Percentiles rank a stretch among this genome's conserved stretches.
phyloP scores from a whole-genome alignment of 768 basidiomycete genomes.

The Kwoniella europaea region DNA sequence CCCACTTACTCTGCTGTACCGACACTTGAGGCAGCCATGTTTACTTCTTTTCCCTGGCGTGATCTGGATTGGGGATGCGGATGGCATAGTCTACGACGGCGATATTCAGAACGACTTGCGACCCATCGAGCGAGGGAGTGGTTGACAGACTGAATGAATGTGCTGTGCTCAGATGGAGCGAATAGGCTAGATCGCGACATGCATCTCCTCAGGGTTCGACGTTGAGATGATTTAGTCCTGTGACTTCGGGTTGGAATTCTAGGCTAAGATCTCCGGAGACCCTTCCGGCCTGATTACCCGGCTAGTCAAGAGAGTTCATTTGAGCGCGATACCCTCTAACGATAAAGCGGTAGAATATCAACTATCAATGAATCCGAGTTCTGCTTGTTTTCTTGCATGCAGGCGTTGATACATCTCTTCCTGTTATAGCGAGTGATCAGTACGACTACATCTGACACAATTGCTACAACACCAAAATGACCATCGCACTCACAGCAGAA shows the following conservation, averaged over 20 bases:
- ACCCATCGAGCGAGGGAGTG: background rate
- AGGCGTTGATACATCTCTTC: no score
- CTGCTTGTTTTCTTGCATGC: no score
- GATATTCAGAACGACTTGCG: background rate
- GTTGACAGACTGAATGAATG: background rate
- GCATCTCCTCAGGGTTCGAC: no score
- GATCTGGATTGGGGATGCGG: background rate
- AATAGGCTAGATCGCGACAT: background rate
- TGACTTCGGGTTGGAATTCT: background rate
- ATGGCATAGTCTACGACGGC: background rate
- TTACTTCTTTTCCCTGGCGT: background rate
- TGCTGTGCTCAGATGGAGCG: background rate
- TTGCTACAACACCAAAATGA: background rate
- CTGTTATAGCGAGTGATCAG: background rate
- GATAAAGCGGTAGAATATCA: no score
- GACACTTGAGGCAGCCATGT: slow-evolving; percentile 4
- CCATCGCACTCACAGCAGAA: background rate
- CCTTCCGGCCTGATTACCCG: no score
- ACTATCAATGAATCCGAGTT: no score
- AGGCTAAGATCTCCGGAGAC: background rate
- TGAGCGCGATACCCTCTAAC: no score
- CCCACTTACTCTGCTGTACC: slow-evolving; percentile 16
- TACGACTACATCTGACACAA: no score
- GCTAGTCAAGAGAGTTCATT: background rate
- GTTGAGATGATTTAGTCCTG: background rate